Evolutionary conservation across 139 green algal species (phyloP).

Genomic region (Chlorella vulgaris): DNA sequence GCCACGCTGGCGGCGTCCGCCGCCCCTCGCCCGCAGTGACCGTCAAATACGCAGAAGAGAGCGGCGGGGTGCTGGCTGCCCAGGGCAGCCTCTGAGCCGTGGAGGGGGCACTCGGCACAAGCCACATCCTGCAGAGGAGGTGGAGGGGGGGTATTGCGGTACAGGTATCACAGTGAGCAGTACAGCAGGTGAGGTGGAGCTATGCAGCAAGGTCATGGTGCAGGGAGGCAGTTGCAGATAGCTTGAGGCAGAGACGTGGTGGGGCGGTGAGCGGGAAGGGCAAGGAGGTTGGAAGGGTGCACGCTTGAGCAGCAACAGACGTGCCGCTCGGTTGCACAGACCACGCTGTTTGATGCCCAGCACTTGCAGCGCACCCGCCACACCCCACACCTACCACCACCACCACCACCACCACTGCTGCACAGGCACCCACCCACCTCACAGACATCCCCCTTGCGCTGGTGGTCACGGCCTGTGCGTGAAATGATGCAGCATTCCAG

Average conservation of each 20-base stretch:
- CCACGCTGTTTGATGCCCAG: no score
- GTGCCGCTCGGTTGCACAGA: no score
- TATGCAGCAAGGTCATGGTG: no score
- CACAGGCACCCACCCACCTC: not conserved
- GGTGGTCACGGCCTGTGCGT: conserved; percentile 50
- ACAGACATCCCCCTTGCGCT: conserved; percentile 36
- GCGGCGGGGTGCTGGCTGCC: conserved; percentile 3
- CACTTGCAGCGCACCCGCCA: not conserved
- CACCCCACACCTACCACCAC: not conserved
- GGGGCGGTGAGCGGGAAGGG: no score
- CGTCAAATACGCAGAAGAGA: conserved; percentile 72
- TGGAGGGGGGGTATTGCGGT: not conserved
- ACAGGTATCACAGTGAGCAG: no score
- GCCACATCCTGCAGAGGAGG: conserved; percentile 42
- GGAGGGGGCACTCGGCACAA: conserved; percentile 46
- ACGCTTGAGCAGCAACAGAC: no score
- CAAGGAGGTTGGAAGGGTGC: no score
- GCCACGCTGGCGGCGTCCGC: conserved; percentile 39
- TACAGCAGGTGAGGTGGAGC: no score
- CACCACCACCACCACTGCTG: not conserved
- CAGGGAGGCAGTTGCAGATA: no score
- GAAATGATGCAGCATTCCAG: conserved; percentile 52
- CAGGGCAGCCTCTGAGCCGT: conserved; percentile 28
- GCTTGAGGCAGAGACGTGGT: no score
- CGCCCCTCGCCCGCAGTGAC: conserved; percentile 61